phyloP scores from a whole-genome alignment of 345 rosid species.

The Adansonia digitata region DNA sequence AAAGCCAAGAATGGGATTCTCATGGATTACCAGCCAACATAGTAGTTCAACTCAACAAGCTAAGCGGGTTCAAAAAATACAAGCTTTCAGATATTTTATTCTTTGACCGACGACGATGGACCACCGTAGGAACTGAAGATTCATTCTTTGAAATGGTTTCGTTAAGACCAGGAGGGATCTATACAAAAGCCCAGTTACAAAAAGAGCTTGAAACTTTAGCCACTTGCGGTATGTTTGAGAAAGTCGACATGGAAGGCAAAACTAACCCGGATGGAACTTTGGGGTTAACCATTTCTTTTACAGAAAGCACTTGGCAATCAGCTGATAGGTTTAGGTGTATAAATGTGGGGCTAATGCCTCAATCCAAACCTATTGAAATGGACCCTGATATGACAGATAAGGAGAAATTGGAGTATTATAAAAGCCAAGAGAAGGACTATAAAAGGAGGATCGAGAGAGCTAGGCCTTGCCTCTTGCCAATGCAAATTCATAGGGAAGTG shows the following conservation, averaged over 20 bases:
- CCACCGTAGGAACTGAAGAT: constrained; percentile 76
- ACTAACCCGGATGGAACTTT: constrained; percentile 82
- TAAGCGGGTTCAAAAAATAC: constrained; percentile 79
- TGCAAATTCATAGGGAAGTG: constrained; percentile 51
- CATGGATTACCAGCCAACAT: constrained; percentile 90
- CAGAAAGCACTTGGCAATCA: constrained; percentile 90
- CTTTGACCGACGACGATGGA: constrained; percentile 52
- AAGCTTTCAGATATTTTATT: constrained; percentile 79
- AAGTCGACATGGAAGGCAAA: constrained; percentile 80
- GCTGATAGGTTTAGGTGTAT: constrained; percentile 86
- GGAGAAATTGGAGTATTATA: constrained; percentile 84
- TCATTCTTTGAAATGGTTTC: constrained; percentile 98
- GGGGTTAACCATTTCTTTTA: constrained; percentile 56
- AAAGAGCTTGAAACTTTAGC: constrained; percentile 88
- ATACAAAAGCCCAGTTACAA: constrained; percentile 73
- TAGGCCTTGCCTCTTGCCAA: constrained; percentile 71
- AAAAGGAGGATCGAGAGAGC: constrained; percentile 80
- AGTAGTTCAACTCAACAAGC: constrained; percentile 65
- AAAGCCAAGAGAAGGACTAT: constrained; percentile 83
- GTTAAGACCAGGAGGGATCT: constrained; percentile 70
- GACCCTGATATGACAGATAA: constrained; percentile 92
- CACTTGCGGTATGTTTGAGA: constrained; percentile 97
- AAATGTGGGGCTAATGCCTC: constrained; percentile 80
- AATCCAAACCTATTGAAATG: constrained; percentile 81
- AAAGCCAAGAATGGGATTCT: constrained; percentile 72